Evolutionary conservation across 192 early-diverging fungal genomes (phyloP), one percentile per base, ranked within the genome.

Genomic region (Coemansia sp.): DNA sequence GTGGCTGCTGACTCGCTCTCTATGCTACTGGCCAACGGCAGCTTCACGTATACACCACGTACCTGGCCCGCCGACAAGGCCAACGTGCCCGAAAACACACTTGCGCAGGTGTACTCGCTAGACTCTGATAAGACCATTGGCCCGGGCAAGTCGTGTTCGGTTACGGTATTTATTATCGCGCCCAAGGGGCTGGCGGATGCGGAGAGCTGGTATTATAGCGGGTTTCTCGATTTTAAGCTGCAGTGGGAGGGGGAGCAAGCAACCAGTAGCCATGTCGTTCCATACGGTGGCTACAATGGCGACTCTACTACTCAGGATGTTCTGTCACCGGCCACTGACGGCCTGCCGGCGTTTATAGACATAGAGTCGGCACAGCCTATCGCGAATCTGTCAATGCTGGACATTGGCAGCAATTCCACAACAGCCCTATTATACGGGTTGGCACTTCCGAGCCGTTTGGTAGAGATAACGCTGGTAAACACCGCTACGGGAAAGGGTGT

Each of bases 151-250:
- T 46, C 67, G 0, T 22, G 23, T 21, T 30, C 51, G 4, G 2
- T 75, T 16, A 58, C 40, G 0, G 69, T 75, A 12, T 30, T 50
- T 21, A 64, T 82, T 23, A 49, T 64, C 11, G 64, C 64, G 7
- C 81, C 81, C 2, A 25, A 29, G 7, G 72, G 61, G 5, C 56
- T 82, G 12, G 46, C 50, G 19, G 67, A 80, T 19, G 59, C 50
- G 1, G 75, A 73, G 11, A 45, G 47, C 14, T 80, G 77, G 77
- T 75, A 73, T 58, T 82, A 80, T 31, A 69, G 81, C 27, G 81
- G 81, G 1, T 69, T 68, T 11, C 21, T 80, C 38, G 51, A 69
- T 14, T 61, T 80, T 46, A 67, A 44, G 24, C 35, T 72, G 14
- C 56, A 58, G 21, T 73, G 65, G 69, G 60, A 69, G 5, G 38